These are phyloP conservation scores for Hyaloraphidium curvatum DNA, from an alignment of 192 early-diverging fungal genomes.

Conservation along the genomic window DNA sequence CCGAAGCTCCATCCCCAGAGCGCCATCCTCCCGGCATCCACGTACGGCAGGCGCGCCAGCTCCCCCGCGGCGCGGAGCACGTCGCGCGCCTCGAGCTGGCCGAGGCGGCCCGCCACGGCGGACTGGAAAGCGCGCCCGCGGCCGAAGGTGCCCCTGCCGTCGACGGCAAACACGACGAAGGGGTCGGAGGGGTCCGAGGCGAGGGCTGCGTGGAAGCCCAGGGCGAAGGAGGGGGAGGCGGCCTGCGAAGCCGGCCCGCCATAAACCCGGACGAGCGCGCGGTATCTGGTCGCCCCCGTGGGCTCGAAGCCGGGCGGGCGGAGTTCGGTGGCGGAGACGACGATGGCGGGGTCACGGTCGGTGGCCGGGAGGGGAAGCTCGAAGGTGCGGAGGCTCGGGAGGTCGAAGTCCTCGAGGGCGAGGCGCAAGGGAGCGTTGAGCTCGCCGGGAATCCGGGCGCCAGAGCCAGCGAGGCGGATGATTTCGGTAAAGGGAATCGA, in stretches of 20 bases:
- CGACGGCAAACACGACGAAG: neutral
- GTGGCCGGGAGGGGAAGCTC: too few species aligned
- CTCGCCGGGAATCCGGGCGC: too few species aligned
- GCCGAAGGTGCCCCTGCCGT: neutral
- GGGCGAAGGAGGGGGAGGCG: neutral
- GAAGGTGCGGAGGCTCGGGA: too few species aligned
- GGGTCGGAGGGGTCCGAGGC: neutral
- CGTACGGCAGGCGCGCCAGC: too few species aligned
- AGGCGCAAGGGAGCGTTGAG: too few species aligned
- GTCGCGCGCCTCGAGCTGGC: neutral
- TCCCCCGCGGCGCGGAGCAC: too few species aligned
- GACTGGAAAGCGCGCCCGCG: neutral
- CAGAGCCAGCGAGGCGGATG: too few species aligned
- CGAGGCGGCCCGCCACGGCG: neutral
- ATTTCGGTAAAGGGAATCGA: too few species aligned
- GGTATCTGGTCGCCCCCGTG: neutral
- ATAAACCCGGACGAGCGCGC: neutral
- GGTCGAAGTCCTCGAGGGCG: too few species aligned
- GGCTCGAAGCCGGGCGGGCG: neutral
- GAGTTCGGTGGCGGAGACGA: too few species aligned
- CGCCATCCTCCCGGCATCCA: neutral
- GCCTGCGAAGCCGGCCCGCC: neutral
- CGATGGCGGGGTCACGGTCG: too few species aligned
- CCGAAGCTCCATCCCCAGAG: constrained; percentile 2
- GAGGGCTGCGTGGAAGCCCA: neutral